Base-by-base conservation (phyloP, 345 rosid genomes). In the Linum usitatissimum region DNA sequence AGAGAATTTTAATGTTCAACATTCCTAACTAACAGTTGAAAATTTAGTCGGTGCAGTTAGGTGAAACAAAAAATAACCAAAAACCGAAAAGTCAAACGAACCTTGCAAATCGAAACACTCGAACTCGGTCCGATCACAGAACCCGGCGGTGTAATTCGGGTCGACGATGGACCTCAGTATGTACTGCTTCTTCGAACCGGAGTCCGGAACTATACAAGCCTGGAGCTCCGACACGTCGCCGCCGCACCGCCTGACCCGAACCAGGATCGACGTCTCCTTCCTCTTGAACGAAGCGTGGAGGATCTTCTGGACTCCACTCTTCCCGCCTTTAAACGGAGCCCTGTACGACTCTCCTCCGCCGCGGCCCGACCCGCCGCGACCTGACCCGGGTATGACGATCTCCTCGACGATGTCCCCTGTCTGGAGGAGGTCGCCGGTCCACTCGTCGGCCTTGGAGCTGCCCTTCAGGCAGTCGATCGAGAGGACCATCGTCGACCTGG, bases 401-500 rank as follows among this genome's bases (percentile, higher is more conserved):
- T 93, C 97, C 65, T 89, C 99, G 0, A 93, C 99, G 73, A 93
- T 84, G 68, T 93, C 99, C n/a, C 97, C 99, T 0, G 97, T 89
- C 64, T 93, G 97, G 57, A 89, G 90, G 91, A 86, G 86, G 71
- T 89, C 99, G n/a, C 83, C 84, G 62, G 93, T 81, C 98, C 98
- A 89, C 70, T 92, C 98, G 21, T 87, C 97, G 67, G 90, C 93
- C 69, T 78, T 93, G 18, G 94, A 87, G 68, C 84, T 84, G 49
- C 99, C 97, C 70, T 84, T 89, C 0, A 93, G 81, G 60, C 97
- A 89, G 17, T 89, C 99, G 74, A 93, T 84, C 13, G 99, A 86
- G 62, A 87, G 84, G 9, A 87, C 89, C 1, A 55, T 14, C 28
- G 67, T 18, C 48, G 84, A 68, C 65, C 78, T 36, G 68, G 38